Evolutionary conservation across 352 stramenopile species (phyloP).

Genomic region (Globisporangium irregulare): DNA sequence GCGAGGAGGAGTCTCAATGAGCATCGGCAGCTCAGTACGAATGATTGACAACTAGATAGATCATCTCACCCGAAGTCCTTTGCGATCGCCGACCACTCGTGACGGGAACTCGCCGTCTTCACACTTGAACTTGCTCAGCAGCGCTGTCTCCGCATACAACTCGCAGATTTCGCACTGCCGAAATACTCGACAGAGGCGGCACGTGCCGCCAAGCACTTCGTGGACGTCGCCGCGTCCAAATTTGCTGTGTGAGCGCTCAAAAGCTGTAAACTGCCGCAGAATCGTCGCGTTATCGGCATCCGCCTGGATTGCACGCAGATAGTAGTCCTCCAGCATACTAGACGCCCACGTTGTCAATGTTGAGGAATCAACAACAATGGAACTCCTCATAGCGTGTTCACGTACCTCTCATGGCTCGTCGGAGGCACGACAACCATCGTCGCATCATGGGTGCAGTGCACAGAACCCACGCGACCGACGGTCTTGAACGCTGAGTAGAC

Average conservation of each 20-base stretch:
- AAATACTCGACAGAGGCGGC: constrained; percentile 79
- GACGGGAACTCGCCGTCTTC: constrained; percentile 16
- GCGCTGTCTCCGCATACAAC: constrained; percentile 52
- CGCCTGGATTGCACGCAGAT: constrained; percentile 85
- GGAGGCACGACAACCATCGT: constrained; percentile 87
- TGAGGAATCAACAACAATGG: too few species aligned
- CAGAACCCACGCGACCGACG: constrained; percentile 76
- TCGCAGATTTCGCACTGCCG: constrained; percentile 87
- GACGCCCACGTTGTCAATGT: too few species aligned
- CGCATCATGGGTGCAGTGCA: constrained; percentile 82
- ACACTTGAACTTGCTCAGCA: constrained; percentile 20
- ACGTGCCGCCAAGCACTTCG: constrained; percentile 28
- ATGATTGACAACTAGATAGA: not conserved
- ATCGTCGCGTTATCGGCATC: constrained; percentile 90
- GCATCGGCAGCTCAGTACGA: not conserved
- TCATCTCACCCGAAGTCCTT: constrained; percentile 42
- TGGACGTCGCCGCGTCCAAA: constrained; percentile 49
- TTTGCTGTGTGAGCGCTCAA: constrained; percentile 71
- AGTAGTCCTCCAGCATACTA: constrained; percentile 66
- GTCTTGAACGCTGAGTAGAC: constrained; percentile 83
- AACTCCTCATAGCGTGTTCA: too few species aligned
- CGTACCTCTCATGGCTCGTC: constrained; percentile 54
- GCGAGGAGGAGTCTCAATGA: not conserved
- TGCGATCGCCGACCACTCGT: constrained; percentile 45
- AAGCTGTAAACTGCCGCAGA: constrained; percentile 88